Evolutionary conservation across 331 rosid genomes (phyloP).

Genomic region (Malus hybrid): DNA sequence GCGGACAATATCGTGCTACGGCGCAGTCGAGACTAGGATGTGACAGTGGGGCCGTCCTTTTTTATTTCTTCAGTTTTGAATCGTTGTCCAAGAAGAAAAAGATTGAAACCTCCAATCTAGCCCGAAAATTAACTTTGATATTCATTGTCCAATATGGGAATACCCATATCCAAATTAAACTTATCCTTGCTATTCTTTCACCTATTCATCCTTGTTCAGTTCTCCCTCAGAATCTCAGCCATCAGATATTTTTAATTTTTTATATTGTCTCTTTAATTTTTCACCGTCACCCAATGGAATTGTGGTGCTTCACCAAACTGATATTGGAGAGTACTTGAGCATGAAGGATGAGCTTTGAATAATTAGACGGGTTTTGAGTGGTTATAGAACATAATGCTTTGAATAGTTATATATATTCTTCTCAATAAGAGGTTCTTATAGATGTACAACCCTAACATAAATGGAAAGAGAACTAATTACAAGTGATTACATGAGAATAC

Average conservation of each 20-base stretch:
- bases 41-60: too few relatives aligned
- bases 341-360: constrained; percentile 82
- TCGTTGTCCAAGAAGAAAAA: too few relatives aligned
- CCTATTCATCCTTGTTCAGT: constrained; percentile 18
- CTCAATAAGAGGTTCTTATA: too few relatives aligned
- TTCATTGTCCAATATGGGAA: background rate
- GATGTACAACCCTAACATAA: too few relatives aligned
- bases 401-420: too few relatives aligned
- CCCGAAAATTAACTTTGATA: background rate
- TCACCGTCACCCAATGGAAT: constrained; percentile 47
- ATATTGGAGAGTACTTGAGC: constrained; percentile 88
- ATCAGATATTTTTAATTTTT: constrained; percentile 7
- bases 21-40: too few relatives aligned
- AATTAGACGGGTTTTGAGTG: background rate
- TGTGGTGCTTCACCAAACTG: constrained; percentile 78
- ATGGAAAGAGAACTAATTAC: too few relatives aligned
- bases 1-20: too few relatives aligned
- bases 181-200: constrained; percentile 13
- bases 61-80: background rate
- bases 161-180: background rate
- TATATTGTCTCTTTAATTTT: background rate
- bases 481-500: too few relatives aligned
- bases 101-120: too few relatives aligned
- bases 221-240: constrained; percentile 24
- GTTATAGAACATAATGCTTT: background rate